Conservation (phyloP, 208 protist genomes). For the Crithidia fasciculata region DNA sequence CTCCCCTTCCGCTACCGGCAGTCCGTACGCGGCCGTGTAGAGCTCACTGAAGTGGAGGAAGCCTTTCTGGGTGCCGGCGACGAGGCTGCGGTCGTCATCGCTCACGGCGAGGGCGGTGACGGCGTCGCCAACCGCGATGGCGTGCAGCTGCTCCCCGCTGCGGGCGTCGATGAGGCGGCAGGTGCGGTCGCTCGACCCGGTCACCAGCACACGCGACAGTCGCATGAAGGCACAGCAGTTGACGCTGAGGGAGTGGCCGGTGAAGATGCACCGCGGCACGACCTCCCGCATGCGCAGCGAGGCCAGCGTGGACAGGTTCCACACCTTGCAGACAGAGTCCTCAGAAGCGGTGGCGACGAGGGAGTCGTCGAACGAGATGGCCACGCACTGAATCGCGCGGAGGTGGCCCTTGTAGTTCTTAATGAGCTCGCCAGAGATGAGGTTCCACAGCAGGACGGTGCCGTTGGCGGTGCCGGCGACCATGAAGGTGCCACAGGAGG, state of each 20-base stretch:
- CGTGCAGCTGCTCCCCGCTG: constrained; percentile 54
- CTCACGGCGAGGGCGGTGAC: constrained; percentile 55
- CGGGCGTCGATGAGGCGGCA: constrained; percentile 69
- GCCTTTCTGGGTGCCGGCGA: constrained; percentile 58
- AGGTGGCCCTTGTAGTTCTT: constrained; percentile 68
- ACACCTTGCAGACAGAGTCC: constrained; percentile 82
- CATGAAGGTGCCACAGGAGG: constrained; percentile 68
- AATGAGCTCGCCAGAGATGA: constrained; percentile 68
- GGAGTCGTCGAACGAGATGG: constrained; percentile 60
- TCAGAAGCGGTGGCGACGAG: constrained; percentile 76
- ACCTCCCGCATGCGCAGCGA: constrained; percentile 35
- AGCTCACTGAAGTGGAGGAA: constrained; percentile 62
- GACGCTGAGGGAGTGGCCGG: constrained; percentile 74
- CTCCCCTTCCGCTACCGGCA: constrained; percentile 1
- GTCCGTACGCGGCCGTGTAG: constrained; percentile 3
- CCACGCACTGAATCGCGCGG: constrained; percentile 57
- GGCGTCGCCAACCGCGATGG: constrained; percentile 63
- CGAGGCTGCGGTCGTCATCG: constrained; percentile 48
- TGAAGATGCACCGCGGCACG: constrained; percentile 47
- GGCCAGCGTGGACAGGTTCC: constrained; percentile 51
- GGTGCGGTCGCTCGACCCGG: constrained; percentile 70
- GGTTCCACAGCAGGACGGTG: constrained; percentile 76
- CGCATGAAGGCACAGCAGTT: constrained; percentile 71
- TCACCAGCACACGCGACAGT: constrained; percentile 51
- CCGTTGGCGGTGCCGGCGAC: constrained; percentile 64